These are phyloP conservation scores for Ophiostoma ips DNA, from an alignment of 2,329 filamentous ascomycete species.

Conservation along the genomic window DNA sequence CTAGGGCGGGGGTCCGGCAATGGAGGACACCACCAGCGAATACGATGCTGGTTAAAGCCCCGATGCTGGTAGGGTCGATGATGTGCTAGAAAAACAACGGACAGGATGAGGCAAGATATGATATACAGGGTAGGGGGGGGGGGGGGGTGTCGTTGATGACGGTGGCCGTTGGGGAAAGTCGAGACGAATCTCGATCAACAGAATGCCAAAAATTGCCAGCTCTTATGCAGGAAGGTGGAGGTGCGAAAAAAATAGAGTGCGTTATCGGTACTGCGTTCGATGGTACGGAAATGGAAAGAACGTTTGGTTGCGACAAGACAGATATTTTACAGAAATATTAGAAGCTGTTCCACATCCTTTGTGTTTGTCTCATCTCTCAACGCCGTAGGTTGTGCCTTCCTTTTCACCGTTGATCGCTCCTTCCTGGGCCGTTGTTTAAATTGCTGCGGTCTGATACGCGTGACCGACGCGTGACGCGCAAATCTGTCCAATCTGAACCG, in stretches of 20 bases:
- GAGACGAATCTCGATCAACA: neutral
- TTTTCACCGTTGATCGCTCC: neutral
- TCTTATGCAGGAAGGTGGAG: conserved; percentile 2
- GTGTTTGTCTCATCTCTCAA: too few relatives aligned
- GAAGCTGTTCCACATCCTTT: too few relatives aligned
- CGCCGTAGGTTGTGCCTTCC: neutral
- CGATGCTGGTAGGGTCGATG: neutral
- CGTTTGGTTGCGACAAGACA: neutral
- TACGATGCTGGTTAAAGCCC: neutral
- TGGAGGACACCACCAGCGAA: neutral
- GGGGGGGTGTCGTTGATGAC: too few relatives aligned
- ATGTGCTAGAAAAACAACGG: too few relatives aligned
- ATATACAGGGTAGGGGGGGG: neutral
- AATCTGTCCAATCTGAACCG: neutral
- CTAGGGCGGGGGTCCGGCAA: neutral
- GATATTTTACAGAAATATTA: too few relatives aligned
- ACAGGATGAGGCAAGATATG: neutral
- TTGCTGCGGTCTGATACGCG: neutral
- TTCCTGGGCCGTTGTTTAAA: neutral
- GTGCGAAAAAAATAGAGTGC: conserved; percentile 1
- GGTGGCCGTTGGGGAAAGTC: neutral
- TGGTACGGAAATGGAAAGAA: neutral
- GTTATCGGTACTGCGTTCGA: neutral
- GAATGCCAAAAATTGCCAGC: neutral
- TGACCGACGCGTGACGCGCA: neutral